These are phyloP conservation scores for Cytospora chrysosperma DNA, from an alignment of 2,329 filamentous ascomycete species.

Conservation along the genomic window DNA sequence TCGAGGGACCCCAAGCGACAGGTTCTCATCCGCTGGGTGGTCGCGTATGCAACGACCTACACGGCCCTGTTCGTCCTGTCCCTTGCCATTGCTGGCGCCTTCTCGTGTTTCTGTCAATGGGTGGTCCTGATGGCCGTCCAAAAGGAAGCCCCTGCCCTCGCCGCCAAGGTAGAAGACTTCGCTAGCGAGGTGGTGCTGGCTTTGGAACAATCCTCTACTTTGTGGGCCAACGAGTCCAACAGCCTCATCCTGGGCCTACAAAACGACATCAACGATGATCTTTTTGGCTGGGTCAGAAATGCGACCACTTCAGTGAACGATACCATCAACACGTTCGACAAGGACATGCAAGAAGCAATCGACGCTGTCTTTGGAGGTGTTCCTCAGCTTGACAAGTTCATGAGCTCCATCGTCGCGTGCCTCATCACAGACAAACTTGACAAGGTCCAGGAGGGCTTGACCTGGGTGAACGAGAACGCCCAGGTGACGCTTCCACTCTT, in stretches of 20 bases:
- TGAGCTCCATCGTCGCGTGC: constrained; percentile 79
- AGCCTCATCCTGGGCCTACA: constrained; percentile 54
- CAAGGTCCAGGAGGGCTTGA: constrained; percentile 81
- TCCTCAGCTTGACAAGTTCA: constrained; percentile 56
- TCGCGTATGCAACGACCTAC: constrained; percentile 83
- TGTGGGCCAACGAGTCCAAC: constrained; percentile 79
- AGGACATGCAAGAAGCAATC: constrained; percentile 71
- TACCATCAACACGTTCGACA: constrained; percentile 79
- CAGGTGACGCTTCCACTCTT: constrained; percentile 79
- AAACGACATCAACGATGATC: constrained; percentile 74
- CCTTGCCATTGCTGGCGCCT: constrained; percentile 76
- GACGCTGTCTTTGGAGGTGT: constrained; percentile 68
- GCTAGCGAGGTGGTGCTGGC: constrained; percentile 73
- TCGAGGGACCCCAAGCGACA: constrained; percentile 56
- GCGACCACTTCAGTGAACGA: constrained; percentile 80
- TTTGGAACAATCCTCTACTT: constrained; percentile 69
- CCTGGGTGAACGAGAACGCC: constrained; percentile 87
- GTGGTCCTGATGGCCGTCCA: constrained; percentile 72
- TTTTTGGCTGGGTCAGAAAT: constrained; percentile 84
- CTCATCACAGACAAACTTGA: constrained; percentile 86
- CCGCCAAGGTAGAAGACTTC: constrained; percentile 73
- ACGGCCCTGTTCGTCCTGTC: constrained; percentile 84
- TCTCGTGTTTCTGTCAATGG: constrained; percentile 80
- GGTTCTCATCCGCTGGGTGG: constrained; percentile 75
- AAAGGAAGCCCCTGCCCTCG: constrained; percentile 72